Conservation (phyloP, 2,329 filamentous ascomycete genomes). For the Fusarium domesticum region DNA sequence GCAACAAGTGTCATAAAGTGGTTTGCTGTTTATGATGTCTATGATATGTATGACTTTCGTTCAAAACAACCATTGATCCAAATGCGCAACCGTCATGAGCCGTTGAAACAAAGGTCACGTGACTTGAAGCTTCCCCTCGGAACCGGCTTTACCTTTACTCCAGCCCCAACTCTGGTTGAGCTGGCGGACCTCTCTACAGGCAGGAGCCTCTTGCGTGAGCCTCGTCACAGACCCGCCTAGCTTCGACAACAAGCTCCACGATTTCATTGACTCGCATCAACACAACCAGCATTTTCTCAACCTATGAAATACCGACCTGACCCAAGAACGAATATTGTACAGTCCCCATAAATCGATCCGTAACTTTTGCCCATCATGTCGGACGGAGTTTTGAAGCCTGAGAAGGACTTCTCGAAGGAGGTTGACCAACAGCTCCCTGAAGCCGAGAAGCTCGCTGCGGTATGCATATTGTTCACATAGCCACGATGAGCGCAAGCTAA, state of each 20-base stretch:
- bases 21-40: too few species aligned
- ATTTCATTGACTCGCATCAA: slow-evolving; percentile 22
- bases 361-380: slow-evolving; percentile 58
- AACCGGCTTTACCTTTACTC: too few species aligned
- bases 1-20: too few species aligned
- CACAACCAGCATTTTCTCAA: slow-evolving; percentile 12
- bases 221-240: slow-evolving; percentile 32
- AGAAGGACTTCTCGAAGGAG: slow-evolving; percentile 99
- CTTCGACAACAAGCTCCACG: slow-evolving; percentile 28
- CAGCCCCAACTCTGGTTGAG: slow-evolving; percentile 14
- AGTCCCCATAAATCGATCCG: slow-evolving; percentile 5
- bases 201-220: slow-evolving; percentile 40
- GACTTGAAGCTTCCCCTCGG: too few species aligned
- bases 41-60: too few species aligned
- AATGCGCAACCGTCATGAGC: too few species aligned
- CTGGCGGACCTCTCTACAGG: slow-evolving; percentile 28
- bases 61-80: too few species aligned
- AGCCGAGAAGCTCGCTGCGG: slow-evolving; percentile 85
- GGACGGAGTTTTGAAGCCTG: slow-evolving; percentile 80
- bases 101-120: too few species aligned
- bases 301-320: not conserved
- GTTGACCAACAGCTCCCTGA: slow-evolving; percentile 88
- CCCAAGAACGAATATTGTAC: not conserved
- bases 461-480: slow-evolving; percentile 43
- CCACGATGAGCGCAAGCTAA: slow-evolving; percentile 10